phyloP scores from a whole-genome alignment of 192 early-diverging fungal genomes.

The Rhizophagus clarus region DNA sequence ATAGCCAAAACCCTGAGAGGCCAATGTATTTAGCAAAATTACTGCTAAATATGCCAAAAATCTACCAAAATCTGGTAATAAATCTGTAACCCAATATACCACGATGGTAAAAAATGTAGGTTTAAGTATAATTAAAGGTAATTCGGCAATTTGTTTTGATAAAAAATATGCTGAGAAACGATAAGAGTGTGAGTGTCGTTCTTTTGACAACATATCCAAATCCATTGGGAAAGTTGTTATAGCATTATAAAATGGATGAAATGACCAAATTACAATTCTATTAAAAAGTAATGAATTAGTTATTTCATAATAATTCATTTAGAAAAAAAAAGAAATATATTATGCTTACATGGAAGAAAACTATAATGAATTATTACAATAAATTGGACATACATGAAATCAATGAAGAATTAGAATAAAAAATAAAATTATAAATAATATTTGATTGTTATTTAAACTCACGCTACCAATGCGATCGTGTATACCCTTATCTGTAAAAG shows the following conservation, averaged over 20 bases:
- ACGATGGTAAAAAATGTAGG: background rate
- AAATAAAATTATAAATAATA: background rate
- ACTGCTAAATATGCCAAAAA: slow-evolving; percentile 4
- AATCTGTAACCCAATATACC: slow-evolving; percentile 10
- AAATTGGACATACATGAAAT: background rate
- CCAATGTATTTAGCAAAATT: background rate
- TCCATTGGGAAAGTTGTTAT: slow-evolving; percentile 18
- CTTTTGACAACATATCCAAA: background rate
- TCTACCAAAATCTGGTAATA: background rate
- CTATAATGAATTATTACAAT: background rate
- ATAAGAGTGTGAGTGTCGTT: slow-evolving; percentile 27
- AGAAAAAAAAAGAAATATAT: no score
- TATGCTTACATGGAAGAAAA: background rate
- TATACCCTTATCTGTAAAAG: background rate
- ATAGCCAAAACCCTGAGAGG: slow-evolving; percentile 24
- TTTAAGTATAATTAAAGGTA: background rate
- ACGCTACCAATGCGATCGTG: background rate
- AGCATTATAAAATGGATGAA: background rate
- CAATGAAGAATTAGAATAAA: background rate
- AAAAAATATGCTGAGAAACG: slow-evolving; percentile 12
- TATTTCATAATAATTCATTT: no score
- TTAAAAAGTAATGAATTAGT: no score
- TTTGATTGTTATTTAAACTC: background rate
- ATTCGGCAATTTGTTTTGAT: slow-evolving; percentile 13
- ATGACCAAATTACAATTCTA: slow-evolving; percentile 8